Evolutionary conservation across 306 rosid genomes (phyloP).

Genomic region (Citrullus colocynthis): DNA sequence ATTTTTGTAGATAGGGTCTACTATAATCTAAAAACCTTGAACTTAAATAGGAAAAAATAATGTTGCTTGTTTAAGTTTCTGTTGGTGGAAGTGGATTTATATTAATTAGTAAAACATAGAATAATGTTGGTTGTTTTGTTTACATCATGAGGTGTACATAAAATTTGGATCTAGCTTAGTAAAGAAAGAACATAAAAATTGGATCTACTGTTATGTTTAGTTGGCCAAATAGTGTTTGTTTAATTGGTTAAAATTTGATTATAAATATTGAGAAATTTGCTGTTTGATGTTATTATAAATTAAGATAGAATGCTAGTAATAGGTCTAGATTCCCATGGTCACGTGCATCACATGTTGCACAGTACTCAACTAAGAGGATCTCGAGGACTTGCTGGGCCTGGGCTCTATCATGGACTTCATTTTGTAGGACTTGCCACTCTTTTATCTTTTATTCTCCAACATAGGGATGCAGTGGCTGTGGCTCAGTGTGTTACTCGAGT

Average conservation of each 20-base stretch:
- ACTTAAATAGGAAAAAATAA: too few species aligned
- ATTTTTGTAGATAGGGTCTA: too few species aligned
- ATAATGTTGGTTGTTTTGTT: not conserved
- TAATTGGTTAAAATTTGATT: not conserved
- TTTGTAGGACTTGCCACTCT: too few species aligned
- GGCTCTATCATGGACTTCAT: not conserved
- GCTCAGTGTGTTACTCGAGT: too few species aligned
- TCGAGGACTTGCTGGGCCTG: constrained; percentile 1
- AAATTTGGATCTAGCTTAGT: not conserved
- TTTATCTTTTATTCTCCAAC: too few species aligned
- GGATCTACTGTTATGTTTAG: not conserved
- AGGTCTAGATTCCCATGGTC: not conserved
- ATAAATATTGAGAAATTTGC: not conserved
- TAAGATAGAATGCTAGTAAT: not conserved
- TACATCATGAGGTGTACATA: not conserved
- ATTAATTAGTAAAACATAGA: not conserved
- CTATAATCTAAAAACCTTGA: too few species aligned
- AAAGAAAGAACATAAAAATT: not conserved
- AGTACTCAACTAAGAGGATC: not conserved
- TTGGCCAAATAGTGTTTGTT: not conserved
- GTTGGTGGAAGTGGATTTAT: not conserved
- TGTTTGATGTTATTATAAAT: not conserved
- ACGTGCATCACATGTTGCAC: not conserved
- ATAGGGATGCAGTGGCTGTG: too few species aligned
- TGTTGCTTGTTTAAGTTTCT: not conserved